Base-by-base conservation (phyloP, 2,329 filamentous ascomycete genomes). In the Calonectria pseudoreteaudii region DNA sequence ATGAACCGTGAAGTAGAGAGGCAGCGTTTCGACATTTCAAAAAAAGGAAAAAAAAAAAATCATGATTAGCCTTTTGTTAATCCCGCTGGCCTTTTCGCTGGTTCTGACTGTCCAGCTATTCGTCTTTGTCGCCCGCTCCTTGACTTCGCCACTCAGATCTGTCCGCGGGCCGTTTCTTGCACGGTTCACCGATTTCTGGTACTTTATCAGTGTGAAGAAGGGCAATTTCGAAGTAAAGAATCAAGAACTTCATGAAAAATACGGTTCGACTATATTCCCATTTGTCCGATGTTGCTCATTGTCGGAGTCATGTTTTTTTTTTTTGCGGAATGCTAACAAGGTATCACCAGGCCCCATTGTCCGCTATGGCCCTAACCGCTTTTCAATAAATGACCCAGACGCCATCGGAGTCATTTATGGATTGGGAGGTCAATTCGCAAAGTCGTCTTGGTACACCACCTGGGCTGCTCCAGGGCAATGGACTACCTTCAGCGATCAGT, bases 291-390 rank as follows among this genome's bases (percentile, higher is more conserved):
- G 23, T 20, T 11, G 23, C 16, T 34, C 28, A 7, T 20, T 60
- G 16, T 9, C 16, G 23, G 16, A 20, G 20, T n/a, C 20, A 10
- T 10, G n/a, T 4, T 36, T 16, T 7, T 56, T 30, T 62, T 23
- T 26, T 16, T 38, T 14, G 38, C 9, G 23, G 26, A 9, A 20
- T 26, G 18, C 72, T 74, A n/a, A 73, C 31, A 4, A 2, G 4
- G 16, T 2, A 13, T 6, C 20, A 30, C 20, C 6, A 77, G 77
- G 77, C 0, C 74, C 82, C 0, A 79, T 90, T n/a, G 84, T 89
- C 0, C 86, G 88, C 0, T 85, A 89, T 69, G 86, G 86, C 0
- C 88, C 87, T 0, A 83, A 87, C 23, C 84, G 88, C 10, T 89
- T 88, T 69, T 88, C 85, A 44, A 81, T 90, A 73, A 82, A 82